Evolutionary conservation across 2,329 filamentous ascomycete species (phyloP), one percentile per base, ranked within the genome.

Genomic region (Stagonosporopsis tanaceti): DNA sequence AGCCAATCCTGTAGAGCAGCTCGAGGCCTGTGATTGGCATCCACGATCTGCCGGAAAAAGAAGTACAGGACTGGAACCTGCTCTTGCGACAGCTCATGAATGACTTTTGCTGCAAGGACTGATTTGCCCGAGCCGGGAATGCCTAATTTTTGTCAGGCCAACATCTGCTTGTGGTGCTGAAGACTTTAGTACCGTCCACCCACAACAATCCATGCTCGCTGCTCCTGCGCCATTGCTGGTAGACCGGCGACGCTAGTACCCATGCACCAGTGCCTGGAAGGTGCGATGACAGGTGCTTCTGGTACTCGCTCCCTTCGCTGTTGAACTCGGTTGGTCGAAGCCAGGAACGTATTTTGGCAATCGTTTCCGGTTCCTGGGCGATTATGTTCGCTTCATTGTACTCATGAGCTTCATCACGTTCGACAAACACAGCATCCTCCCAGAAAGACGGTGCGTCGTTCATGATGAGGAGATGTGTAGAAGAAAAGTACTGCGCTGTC

Each of bases 11-110:
- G 66, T n/a, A 76, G 39, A 3, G 75, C 53, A 32, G 59, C 62
- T 28, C 53, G 47, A 7, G 73, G 65, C 2, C 40, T 54, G 25
- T 66, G 64, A 50, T 77, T 78, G 9, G 66, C 63, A 37, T 65
- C 60, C 42, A 78, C 67, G 47, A 77, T 77, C n/a, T 76, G 66
- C 7, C 74, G 67, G 45, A 78, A 78, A 61, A 78, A 79, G 64
- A 79, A 78, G 59, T 66, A 77, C 1, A 78, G 50, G 37, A 12
- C 32, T 39, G 15, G 48, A 32, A 22, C 56, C 12, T 6, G 37
- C 14, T 47, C 52, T 25, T 11, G 41, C 25, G 12, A 30, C 25
- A 28, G n/a, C 15, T 30, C 25, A 17, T 44, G 40, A 11, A 44
- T 14, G 6, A 17, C 12, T n/a, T 30, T 44, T 20, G 40, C 40